Evolutionary conservation across 345 rosid genomes (phyloP), one percentile per base, ranked within the genome.

Genomic region (Salix koriyanagi): DNA sequence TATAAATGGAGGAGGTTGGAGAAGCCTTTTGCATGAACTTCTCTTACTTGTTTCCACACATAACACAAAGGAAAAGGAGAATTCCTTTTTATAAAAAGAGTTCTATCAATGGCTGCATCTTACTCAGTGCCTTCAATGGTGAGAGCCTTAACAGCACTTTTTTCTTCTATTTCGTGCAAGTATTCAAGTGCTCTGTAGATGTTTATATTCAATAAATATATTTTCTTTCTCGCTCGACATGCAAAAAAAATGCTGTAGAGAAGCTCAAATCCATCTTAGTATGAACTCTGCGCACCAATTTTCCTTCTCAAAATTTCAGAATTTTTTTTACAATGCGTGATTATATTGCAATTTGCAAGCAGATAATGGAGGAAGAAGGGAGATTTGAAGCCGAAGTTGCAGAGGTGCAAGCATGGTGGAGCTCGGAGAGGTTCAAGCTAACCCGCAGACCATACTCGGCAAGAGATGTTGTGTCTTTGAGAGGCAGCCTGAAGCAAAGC

Each of bases 371-470:
- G 82, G 99, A 96, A 84, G 98, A 96, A 87, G 92, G 96, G 70
- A 86, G 92, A 82, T 90, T 89, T 54, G 97, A 93, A 77, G 91
- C 92, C 2, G 98, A 93, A 83, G 95, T 93, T 48, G 95, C 95
- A 69, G 97, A 93, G 82, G 94, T 92, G 88, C 97, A 93, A 80
- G 86, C 97, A 77, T 92, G 98, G 99, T 96, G 97, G 98, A 90
- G 84, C 91, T 75, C 92, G 2, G 99, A 93, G 91, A 88, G 99
- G 92, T 96, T 96, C 98, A 88, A 84, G 89, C 91, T 96, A 73
- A 92, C 94, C 73, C 78, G 80, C 52, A 81, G 97, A 76, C 97
- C 98, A 13, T 94, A 93, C 85, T 74, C 94, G 0, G 95, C 97
- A 32, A 87, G 91, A 75, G 98, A 96, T 52, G 97, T 96, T 2